Evolutionary conservation across 352 stramenopile species (phyloP).

Genomic region (Hyphochytrium catenoides): DNA sequence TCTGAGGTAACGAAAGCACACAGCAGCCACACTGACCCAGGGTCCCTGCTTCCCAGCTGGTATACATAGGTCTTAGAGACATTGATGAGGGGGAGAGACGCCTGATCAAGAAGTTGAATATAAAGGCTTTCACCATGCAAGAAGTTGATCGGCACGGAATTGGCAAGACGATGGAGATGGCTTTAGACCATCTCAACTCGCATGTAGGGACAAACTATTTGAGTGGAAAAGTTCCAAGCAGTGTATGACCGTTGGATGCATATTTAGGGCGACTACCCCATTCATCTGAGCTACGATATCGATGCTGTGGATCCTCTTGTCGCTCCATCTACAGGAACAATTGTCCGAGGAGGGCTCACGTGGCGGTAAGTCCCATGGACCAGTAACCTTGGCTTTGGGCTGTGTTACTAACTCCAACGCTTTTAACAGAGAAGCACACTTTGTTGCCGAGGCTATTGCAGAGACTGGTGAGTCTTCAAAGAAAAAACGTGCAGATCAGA

Average conservation of each 20-base stretch:
- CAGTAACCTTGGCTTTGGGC: too few relatives aligned
- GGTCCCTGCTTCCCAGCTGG: slow-evolving; percentile 46
- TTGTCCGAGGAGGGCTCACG: slow-evolving; percentile 79
- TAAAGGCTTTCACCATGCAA: slow-evolving; percentile 89
- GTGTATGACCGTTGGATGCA: too few relatives aligned
- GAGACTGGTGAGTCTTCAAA: slow-evolving; percentile 28
- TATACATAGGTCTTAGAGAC: slow-evolving; percentile 86
- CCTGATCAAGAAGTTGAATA: slow-evolving; percentile 69
- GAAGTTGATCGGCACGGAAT: slow-evolving; percentile 89
- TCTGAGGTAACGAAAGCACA: too few relatives aligned
- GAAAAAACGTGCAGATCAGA: background rate
- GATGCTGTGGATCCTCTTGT: slow-evolving; percentile 85
- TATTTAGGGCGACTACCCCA: slow-evolving; percentile 49
- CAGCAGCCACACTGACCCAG: slow-evolving; percentile 1
- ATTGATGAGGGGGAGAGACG: slow-evolving; percentile 70
- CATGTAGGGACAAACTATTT: too few relatives aligned
- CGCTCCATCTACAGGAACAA: slow-evolving; percentile 83
- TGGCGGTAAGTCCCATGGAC: too few relatives aligned
- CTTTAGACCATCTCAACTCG: slow-evolving; percentile 70
- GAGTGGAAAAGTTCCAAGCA: too few relatives aligned
- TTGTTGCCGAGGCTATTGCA: slow-evolving; percentile 73
- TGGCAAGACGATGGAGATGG: slow-evolving; percentile 85
- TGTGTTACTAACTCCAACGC: too few relatives aligned
- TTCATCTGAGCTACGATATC: slow-evolving; percentile 95
- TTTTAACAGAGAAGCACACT: slow-evolving; percentile 90